These are phyloP conservation scores for Nadsonia commutata DNA, from an alignment of 1,139 yeast genomes.

Conservation along the genomic window DNA sequence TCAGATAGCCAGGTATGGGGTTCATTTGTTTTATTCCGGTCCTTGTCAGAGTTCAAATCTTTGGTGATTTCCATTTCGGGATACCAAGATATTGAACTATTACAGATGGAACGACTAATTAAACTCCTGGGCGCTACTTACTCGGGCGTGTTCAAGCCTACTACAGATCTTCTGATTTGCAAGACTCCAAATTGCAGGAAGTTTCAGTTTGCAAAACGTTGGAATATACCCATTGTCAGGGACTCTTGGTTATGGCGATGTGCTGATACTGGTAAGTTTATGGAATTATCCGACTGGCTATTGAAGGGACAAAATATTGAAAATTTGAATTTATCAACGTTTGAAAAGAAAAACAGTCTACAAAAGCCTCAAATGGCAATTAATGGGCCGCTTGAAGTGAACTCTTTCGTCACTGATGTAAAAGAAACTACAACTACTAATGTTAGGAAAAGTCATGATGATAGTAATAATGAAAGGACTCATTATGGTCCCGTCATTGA, in stretches of 20 bases:
- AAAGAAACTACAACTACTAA: too few species aligned
- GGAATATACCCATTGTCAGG: not conserved
- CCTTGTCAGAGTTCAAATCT: slow-evolving; percentile 21
- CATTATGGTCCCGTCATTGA: too few species aligned
- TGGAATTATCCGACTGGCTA: not conserved
- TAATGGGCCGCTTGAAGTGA: too few species aligned
- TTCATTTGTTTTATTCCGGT: slow-evolving; percentile 35
- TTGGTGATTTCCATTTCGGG: slow-evolving; percentile 60
- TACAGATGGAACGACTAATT: slow-evolving; percentile 58
- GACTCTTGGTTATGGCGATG: not conserved
- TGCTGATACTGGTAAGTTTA: not conserved
- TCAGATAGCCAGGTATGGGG: slow-evolving; percentile 56
- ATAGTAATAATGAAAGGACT: too few species aligned
- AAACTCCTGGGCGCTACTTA: slow-evolving; percentile 30
- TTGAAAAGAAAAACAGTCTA: too few species aligned
- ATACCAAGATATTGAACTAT: slow-evolving; percentile 65
- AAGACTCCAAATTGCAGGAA: not conserved
- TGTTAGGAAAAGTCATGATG: too few species aligned
- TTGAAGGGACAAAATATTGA: not conserved
- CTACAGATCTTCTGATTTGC: not conserved
- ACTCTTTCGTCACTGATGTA: too few species aligned
- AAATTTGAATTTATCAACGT: not conserved
- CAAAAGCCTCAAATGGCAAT: too few species aligned
- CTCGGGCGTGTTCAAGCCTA: slow-evolving; percentile 31
- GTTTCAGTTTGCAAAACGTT: not conserved